Base-by-base conservation (phyloP, 345 rosid genomes). In the Rhodamnia argentea region DNA sequence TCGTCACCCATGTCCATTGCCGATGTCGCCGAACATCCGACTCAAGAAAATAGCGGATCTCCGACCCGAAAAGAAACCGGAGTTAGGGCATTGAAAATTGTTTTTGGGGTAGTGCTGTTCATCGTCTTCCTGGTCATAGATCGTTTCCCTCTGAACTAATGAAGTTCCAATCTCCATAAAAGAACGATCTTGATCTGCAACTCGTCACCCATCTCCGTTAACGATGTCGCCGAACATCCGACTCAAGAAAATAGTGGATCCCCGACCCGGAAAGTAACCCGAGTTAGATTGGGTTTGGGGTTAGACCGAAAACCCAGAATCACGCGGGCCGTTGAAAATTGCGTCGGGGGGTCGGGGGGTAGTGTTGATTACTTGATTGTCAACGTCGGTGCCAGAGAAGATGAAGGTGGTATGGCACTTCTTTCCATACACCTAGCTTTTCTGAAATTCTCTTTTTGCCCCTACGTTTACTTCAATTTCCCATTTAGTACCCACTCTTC, bases 361-460 rank as follows among this genome's bases (percentile, higher is more conserved):
- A 29, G 76, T 15, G 12, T 3, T 42, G 40, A 37, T 37, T 37
- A 37, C 40, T 5, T 4, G 78, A 70, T 1, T 20, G 83, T 85
- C 86, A 85, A 75, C 83, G 52, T 85, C 86, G 26, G 82, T 29
- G 83, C 86, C 83, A 85, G 53, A 37, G 70, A 32, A 82, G 83
- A 37, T 85, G 74, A 13, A 64, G 62, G 58, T 29, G 74, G 54
- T 22, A 37, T 44, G 74, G 70, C 70, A 83, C 70, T 40, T 1
- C 70, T 54, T 84, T 10, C 11, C 24, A 10, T 14, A 14, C 1
- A 55, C 7, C 58, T 8, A 22, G 24, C 58, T 70, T 70, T 70
- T 8, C 23, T 5, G 24, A 32, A 16, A 16, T 37, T 9, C 78
- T 32, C 47, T 70, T 70, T 32, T 70, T 37, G 78, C 47, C 86